Evolutionary conservation across 176 grass and related monocot species (phyloP).

Genomic region (Microstegium vimineum): DNA sequence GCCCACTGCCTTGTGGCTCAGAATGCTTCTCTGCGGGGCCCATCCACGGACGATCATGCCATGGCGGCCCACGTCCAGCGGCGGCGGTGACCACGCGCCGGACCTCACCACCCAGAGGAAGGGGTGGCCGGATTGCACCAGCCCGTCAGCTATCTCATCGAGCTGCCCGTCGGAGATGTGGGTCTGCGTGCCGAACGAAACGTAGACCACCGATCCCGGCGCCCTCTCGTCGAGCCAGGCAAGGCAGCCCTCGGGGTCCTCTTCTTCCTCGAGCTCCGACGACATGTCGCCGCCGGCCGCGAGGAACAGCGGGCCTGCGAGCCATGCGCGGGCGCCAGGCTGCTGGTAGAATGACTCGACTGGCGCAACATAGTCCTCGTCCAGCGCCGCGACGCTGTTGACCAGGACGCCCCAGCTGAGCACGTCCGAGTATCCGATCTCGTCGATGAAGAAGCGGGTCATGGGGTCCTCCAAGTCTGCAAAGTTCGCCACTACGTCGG

Average conservation of each 20-base stretch:
- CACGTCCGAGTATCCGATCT: conserved; percentile 9
- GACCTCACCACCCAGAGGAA: conserved; percentile 63
- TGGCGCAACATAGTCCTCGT: conserved; percentile 26
- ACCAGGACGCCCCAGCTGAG: conserved; percentile 45
- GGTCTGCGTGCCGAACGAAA: conserved; percentile 61
- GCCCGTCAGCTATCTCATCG: conserved; percentile 45
- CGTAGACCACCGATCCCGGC: conserved; percentile 41
- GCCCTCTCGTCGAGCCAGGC: conserved; percentile 47
- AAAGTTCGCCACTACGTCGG: neutral
- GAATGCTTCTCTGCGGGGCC: conserved; percentile 41
- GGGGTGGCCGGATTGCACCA: conserved; percentile 32
- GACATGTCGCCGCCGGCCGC: neutral
- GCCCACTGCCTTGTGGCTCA: conserved; percentile 30
- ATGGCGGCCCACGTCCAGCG: neutral
- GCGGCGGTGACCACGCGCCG: conserved; percentile 27
- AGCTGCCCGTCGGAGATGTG: conserved; percentile 46
- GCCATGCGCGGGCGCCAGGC: conserved; percentile 25
- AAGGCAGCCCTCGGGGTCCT: conserved; percentile 45
- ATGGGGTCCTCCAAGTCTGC: conserved; percentile 30
- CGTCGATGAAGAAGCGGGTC: conserved; percentile 10
- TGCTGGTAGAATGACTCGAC: conserved; percentile 38
- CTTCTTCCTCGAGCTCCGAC: neutral
- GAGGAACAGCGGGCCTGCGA: conserved; percentile 37
- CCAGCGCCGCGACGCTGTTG: conserved; percentile 40
- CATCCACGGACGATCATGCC: conserved; percentile 40